Conservation (phyloP, 371 early-diverging fungal species). For the Actinomucor elegans region DNA sequence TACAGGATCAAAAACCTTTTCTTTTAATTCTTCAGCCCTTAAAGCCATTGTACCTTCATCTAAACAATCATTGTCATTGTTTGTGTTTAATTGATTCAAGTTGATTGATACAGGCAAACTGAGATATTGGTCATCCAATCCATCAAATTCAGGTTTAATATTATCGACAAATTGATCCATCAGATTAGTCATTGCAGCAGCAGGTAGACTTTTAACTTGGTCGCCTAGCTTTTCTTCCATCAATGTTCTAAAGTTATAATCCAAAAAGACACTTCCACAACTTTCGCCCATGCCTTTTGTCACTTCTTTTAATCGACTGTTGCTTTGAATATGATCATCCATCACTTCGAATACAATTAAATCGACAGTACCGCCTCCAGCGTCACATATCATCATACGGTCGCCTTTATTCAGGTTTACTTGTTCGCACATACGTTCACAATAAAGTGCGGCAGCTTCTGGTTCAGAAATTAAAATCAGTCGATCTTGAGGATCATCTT, state of each 20-base stretch:
- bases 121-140: constrained; percentile 49
- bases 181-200: constrained; percentile 45
- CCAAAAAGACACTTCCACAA: constrained; percentile 59
- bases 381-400: constrained; percentile 63
- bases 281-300: constrained; percentile 65
- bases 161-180: constrained; percentile 58
- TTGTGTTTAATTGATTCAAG: constrained; percentile 33
- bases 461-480: constrained; percentile 59
- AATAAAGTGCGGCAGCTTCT: constrained; percentile 63
- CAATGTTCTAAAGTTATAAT: constrained; percentile 42
- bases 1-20: constrained; percentile 60
- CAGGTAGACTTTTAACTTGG: constrained; percentile 32
- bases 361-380: constrained; percentile 67
- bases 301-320: constrained; percentile 46
- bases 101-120: constrained; percentile 45
- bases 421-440: constrained; percentile 53
- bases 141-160: constrained; percentile 61
- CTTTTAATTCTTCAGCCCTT: constrained; percentile 46
- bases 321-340: constrained; percentile 21
- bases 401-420: constrained; percentile 50
- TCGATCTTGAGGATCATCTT: constrained; percentile 52
- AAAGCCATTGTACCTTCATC: constrained; percentile 54
- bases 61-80: constrained; percentile 39
- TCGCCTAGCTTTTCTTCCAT: constrained; percentile 44
- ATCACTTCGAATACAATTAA: constrained; percentile 49